Conservation (phyloP, 805 yeast species). For the Starmerella cellae region DNA sequence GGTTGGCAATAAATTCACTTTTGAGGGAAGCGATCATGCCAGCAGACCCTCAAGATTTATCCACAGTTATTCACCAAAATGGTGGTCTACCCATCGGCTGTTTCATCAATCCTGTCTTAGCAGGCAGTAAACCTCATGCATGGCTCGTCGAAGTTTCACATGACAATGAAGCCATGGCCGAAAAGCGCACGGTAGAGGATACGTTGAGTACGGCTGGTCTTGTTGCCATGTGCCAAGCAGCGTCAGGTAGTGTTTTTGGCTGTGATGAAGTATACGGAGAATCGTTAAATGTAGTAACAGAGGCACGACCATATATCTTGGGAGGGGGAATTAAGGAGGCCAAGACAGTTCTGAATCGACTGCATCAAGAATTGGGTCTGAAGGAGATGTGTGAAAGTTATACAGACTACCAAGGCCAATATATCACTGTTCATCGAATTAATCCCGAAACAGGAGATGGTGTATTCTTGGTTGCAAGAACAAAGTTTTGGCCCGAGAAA, state of each 20-base stretch:
- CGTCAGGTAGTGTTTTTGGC: conserved; percentile 89
- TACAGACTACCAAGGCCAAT: conserved; percentile 88
- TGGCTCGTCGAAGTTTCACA: conserved; percentile 96
- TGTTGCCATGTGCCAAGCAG: conserved; percentile 84
- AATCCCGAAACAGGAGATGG: conserved; percentile 79
- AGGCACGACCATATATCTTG: conserved; percentile 45
- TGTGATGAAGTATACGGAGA: conserved; percentile 85
- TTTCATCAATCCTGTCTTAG: conserved; percentile 33
- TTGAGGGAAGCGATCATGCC: conserved; percentile 98
- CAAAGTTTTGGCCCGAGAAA: conserved; percentile 43
- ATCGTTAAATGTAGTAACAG: conserved; percentile 67
- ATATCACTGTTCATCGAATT: conserved; percentile 74
- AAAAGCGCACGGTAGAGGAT: conserved; percentile 85
- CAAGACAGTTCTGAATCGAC: conserved; percentile 34
- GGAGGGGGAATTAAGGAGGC: conserved; percentile 60
- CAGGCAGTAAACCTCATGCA: conserved; percentile 75
- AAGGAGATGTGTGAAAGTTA: conserved; percentile 74
- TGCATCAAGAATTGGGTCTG: conserved; percentile 30
- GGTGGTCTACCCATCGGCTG: conserved; percentile 97
- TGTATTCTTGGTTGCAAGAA: conserved; percentile 74
- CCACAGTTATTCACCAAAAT: conserved; percentile 74
- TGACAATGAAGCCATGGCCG: conserved; percentile 80
- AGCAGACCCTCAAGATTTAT: conserved; percentile 72
- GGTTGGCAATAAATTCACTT: conserved; percentile 76
- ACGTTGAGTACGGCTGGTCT: conserved; percentile 90